These are phyloP conservation scores for Cylindrotheca closterium DNA, from an alignment of 108 stramenopile genomes.

Conservation along the genomic window DNA sequence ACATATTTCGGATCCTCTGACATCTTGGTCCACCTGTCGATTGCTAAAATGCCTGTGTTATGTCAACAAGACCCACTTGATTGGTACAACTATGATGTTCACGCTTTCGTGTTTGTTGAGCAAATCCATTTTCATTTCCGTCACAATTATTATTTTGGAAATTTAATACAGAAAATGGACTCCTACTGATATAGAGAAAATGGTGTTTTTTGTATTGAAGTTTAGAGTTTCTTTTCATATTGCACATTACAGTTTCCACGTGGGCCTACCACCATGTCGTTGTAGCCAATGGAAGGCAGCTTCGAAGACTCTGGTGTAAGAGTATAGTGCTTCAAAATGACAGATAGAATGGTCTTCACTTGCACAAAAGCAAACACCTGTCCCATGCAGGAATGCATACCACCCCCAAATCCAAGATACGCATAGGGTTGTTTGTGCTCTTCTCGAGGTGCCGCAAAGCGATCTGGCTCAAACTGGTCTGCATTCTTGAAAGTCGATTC, in stretches of 20 bases:
- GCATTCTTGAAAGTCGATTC: conserved; percentile 90
- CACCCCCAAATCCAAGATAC: conserved; percentile 97
- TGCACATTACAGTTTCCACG: conserved; percentile 83
- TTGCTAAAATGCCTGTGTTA: too few relatives aligned
- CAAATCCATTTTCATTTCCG: too few relatives aligned
- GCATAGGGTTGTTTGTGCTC: conserved; percentile 96
- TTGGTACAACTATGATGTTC: too few relatives aligned
- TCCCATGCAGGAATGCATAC: conserved; percentile 99
- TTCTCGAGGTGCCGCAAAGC: conserved; percentile 90
- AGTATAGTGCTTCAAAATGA: conserved; percentile 92
- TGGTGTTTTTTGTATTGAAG: too few relatives aligned
- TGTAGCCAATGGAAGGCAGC: conserved; percentile 92
- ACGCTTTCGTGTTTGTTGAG: too few relatives aligned
- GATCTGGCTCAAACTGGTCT: conserved; percentile 95
- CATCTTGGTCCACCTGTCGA: too few relatives aligned
- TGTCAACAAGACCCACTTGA: too few relatives aligned
- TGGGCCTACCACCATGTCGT: conserved; percentile 99
- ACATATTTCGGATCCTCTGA: not conserved
- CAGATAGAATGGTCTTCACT: conserved; percentile 97
- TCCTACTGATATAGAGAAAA: too few relatives aligned
- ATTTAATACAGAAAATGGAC: too few relatives aligned
- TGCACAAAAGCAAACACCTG: conserved; percentile 98
- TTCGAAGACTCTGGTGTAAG: conserved; percentile 78
- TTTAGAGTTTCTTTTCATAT: conserved; percentile 30
- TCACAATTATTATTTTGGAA: too few relatives aligned